These are phyloP conservation scores for Ceratobasidium papillatum DNA, from an alignment of 1,284 basidiomycete species.

Conservation along the genomic window DNA sequence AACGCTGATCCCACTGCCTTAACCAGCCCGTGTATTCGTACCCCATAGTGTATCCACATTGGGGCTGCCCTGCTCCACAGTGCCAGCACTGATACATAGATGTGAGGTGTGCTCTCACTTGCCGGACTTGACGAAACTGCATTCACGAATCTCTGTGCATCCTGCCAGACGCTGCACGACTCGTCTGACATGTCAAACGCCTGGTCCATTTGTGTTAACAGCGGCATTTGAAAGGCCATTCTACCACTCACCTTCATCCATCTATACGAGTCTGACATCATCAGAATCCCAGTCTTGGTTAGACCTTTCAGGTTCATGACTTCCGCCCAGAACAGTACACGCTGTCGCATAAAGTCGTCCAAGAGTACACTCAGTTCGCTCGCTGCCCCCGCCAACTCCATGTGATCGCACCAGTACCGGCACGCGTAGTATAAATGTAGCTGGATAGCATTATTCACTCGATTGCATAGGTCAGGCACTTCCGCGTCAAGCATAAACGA, in stretches of 20 bases:
- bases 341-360: background rate
- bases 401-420: background rate
- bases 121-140: background rate
- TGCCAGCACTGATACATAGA: slow-evolving; percentile 10
- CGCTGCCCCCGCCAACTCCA: background rate
- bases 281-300: background rate
- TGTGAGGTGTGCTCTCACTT: slow-evolving; percentile 6
- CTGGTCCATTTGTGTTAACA: background rate
- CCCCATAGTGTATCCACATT: background rate
- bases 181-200: background rate
- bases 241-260: background rate
- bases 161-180: background rate
- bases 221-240: no score
- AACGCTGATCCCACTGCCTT: background rate
- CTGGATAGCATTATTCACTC: background rate
- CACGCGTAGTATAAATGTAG: background rate
- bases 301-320: background rate
- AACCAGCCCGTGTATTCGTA: background rate
- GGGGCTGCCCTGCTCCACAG: background rate
- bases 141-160: background rate
- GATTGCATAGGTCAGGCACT: background rate
- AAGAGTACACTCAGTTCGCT: background rate
- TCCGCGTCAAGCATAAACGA: slow-evolving; percentile 7
- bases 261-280: background rate
- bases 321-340: background rate